Evolutionary conservation across 106 monocot genomes (phyloP), one percentile per base, ranked within the genome.

Genomic region (Dioscorea dumetorum): DNA sequence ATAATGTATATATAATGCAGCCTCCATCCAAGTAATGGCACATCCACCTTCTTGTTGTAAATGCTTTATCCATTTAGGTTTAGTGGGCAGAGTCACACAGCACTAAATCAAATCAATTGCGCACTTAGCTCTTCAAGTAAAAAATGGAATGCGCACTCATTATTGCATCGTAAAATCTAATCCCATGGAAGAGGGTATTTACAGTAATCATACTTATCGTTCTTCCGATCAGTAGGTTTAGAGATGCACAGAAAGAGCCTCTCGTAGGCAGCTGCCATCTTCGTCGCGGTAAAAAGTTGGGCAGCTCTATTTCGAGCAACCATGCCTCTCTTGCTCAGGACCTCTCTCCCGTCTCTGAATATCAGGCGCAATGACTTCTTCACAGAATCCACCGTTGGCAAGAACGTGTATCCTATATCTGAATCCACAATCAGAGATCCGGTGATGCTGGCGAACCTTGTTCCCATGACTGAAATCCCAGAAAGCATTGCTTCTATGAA

Each of bases 401-500:
- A 67, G 67, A 94, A 94, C 13, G 80, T 84, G 73, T 90, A 87
- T 0, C 93, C 93, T 15, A 83, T 66, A 41, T 90, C 86, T 11
- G 79, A 62, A 0, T 83, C 73, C 17, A 76, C 60, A 10, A 94
- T 84, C 2, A 87, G 68, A 5, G 90, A 87, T 12, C 84, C 86
- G 0, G 84, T 87, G 35, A 94, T 87, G 77, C 93, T 84, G 2
- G 89, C 89, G 19, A 94, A 90, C 57, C 84, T 68, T 2, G 93
- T 84, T 10, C 74, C 93, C 76, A 86, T 79, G 1, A 90, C 73
- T 0, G 86, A 54, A 5, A 73, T 70, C 0, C 88, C 90, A 0
- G 77, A 94, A 3, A 94, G 67, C 93, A 94, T 94, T 33, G 93
- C 93, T 65, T 94, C 93, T 12, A 94, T 82, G 60, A 84, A 75